Evolutionary conservation across 495 filamentous ascomycete species (phyloP).

Genomic region (Xanthoparmelia taractica): DNA sequence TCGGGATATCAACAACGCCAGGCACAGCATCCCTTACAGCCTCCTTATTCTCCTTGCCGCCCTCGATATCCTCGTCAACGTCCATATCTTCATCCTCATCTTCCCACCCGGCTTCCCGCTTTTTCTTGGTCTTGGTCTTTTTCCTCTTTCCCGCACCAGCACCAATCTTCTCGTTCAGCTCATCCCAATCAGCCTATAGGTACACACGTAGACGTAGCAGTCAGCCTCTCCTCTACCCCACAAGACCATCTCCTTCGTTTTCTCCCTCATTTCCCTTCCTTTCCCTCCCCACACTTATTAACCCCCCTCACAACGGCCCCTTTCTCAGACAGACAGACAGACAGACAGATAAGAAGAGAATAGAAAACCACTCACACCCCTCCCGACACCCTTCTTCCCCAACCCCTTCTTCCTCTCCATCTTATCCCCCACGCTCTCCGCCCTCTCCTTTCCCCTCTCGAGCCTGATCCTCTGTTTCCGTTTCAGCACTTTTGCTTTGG

Average conservation of each 20-base stretch:
- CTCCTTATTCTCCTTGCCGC: neutral
- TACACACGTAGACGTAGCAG: neutral
- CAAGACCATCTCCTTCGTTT: too few species aligned
- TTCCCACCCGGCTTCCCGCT: conserved; percentile 18
- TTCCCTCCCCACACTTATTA: too few species aligned
- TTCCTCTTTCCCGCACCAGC: neutral
- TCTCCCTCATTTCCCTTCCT: too few species aligned
- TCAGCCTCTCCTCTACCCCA: too few species aligned
- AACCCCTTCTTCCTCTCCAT: conserved; percentile 56
- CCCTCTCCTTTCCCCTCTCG: conserved; percentile 65
- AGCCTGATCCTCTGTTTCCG: conserved; percentile 58
- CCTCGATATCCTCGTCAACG: conserved; percentile 18
- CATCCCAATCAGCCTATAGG: conserved; percentile 46
- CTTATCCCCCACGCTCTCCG: conserved; percentile 61
- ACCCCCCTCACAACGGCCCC: too few species aligned
- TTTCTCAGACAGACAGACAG: neutral
- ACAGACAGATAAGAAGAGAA: neutral
- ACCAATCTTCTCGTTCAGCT: conserved; percentile 44
- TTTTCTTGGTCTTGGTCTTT: conserved; percentile 8
- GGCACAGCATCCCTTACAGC: neutral
- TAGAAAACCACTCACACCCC: conserved; percentile 32
- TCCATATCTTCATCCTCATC: conserved; percentile 33
- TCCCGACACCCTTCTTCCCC: conserved; percentile 50
- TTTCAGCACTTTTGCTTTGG: conserved; percentile 41
- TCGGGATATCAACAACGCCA: neutral